phyloP scores from a whole-genome alignment of 805 yeast genomes.

The Starmerella sirachaensis region DNA sequence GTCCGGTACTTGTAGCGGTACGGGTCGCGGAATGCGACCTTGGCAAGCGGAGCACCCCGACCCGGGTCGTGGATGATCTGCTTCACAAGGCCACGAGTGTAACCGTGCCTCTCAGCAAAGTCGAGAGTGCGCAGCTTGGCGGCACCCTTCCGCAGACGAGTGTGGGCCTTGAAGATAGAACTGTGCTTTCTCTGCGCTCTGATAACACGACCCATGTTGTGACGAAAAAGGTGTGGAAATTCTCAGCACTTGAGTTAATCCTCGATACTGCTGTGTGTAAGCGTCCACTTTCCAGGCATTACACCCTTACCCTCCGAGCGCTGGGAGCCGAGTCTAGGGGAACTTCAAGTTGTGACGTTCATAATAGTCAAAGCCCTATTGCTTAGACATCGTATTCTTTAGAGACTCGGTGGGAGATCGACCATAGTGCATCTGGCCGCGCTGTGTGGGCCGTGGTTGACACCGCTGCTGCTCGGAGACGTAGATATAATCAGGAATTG shows the following conservation, averaged over 20 bases:
- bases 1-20: constrained; percentile 96
- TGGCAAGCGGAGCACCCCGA: constrained; percentile 99
- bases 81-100: constrained; percentile 98
- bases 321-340: no score
- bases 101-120: constrained; percentile 99
- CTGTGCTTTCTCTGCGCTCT: constrained; percentile 99
- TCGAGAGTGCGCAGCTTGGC: constrained; percentile 99
- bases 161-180: constrained; percentile 98
- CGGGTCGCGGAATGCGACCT: constrained; percentile 98
- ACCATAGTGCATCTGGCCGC: no score
- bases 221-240: constrained; percentile 19
- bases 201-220: constrained; percentile 49
- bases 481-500: no score
- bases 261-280: constrained; percentile 7
- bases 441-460: no score
- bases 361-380: constrained; percentile 5
- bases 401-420: no score
- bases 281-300: constrained; percentile 2
- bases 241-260: constrained; percentile 1
- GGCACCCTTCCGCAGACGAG: constrained; percentile 99
- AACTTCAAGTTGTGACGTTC: no score
- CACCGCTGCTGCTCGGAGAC: no score
- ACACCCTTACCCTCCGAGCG: constrained; percentile 8
- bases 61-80: constrained; percentile 99
- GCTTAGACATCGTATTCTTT: no score